Evolutionary conservation across 257 asterid species (phyloP).

Genomic region (Capsicum rhomboideum): DNA sequence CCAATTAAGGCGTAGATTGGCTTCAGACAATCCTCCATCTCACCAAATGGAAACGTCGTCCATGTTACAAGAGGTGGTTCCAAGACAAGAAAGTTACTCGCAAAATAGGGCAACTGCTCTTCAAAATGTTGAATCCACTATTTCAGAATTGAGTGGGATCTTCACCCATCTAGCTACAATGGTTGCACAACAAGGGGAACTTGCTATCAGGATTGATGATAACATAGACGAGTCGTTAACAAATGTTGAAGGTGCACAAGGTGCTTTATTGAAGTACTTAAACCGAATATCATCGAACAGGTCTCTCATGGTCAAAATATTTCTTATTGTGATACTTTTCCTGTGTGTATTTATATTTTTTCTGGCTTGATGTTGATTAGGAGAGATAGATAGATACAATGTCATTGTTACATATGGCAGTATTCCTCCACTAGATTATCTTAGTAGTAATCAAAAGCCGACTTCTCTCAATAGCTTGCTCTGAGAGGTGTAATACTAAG

Average conservation of each 20-base stretch:
- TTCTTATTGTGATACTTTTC: constrained; percentile 56
- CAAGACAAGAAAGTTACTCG: constrained; percentile 60
- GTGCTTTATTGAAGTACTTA: constrained; percentile 60
- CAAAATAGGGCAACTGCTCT: constrained; percentile 68
- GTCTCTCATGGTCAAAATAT: constrained; percentile 75
- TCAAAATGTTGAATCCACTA: constrained; percentile 84
- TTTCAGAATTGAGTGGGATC: constrained; percentile 71
- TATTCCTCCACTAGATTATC: not conserved
- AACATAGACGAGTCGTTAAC: constrained; percentile 72
- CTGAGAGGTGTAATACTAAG: not conserved
- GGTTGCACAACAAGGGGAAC: constrained; percentile 91
- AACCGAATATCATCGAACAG: constrained; percentile 67
- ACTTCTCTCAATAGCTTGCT: not conserved
- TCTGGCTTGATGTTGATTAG: constrained; percentile 32
- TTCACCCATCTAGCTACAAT: constrained; percentile 86
- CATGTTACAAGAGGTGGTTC: constrained; percentile 68
- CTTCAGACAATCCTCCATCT: constrained; percentile 37
- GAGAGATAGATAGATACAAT: not conserved
- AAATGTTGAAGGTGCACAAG: constrained; percentile 76
- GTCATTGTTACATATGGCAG: not conserved
- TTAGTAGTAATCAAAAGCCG: not conserved
- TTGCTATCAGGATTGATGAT: constrained; percentile 86
- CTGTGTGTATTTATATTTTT: constrained; percentile 53
- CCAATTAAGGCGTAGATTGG: constrained; percentile 66
- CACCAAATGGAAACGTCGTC: constrained; percentile 52